Conservation (phyloP, 805 yeast genomes). For the Suhomyces xylopsoci region DNA sequence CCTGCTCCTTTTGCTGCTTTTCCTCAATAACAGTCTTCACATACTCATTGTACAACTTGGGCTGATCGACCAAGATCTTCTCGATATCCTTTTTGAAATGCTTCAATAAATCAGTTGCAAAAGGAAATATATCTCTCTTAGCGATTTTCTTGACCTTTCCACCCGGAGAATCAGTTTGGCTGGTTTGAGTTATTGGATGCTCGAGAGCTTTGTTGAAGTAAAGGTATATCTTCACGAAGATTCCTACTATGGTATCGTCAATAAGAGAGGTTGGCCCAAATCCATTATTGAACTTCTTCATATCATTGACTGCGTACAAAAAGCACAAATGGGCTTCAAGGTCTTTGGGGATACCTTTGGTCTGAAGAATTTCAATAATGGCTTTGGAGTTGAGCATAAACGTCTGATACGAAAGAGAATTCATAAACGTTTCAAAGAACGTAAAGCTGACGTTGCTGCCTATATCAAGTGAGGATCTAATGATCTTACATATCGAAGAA, state of each 20-base stretch:
- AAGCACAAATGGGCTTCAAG: conserved; percentile 41
- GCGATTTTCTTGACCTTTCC: conserved; percentile 35
- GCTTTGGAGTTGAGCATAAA: conserved; percentile 40
- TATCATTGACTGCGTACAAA: conserved; percentile 52
- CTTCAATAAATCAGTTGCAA: conserved; percentile 33
- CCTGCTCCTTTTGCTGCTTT: not conserved
- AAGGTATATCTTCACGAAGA: conserved; percentile 52
- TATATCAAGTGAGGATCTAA: conserved; percentile 43
- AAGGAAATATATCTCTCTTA: conserved; percentile 41
- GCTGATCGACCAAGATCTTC: conserved; percentile 24
- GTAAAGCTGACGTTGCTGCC: conserved; percentile 24
- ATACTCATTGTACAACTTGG: conserved; percentile 28
- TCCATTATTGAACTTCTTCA: conserved; percentile 73
- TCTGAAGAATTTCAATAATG: conserved; percentile 22
- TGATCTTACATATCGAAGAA: conserved; percentile 48
- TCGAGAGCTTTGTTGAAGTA: conserved; percentile 12
- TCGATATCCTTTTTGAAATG: conserved; percentile 30
- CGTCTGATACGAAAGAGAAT: conserved; percentile 41
- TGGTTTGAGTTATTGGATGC: not conserved
- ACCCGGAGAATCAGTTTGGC: conserved; percentile 23
- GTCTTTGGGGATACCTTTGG: conserved; percentile 33
- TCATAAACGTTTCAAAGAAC: conserved; percentile 52
- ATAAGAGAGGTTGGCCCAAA: conserved; percentile 73
- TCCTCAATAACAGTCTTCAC: not conserved
- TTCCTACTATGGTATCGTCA: conserved; percentile 67